Evolutionary conservation across 108 stramenopile species (phyloP), one percentile per base, ranked within the genome.

Genomic region (Epithemia pelagica): DNA sequence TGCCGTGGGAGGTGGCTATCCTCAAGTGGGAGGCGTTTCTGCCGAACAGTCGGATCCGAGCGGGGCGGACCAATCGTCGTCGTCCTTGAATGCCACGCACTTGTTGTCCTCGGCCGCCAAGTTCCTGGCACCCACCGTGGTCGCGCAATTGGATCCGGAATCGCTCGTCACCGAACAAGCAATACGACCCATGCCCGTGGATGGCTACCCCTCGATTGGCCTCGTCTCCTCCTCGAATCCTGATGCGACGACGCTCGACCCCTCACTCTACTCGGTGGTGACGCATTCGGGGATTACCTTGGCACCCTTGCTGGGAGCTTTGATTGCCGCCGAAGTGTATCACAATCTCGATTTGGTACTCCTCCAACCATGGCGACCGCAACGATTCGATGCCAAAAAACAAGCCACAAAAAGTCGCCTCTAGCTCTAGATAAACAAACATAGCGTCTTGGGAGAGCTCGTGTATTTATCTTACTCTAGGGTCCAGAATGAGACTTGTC

Each of bases 231-330:
- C n/a, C n/a, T n/a, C n/a, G n/a, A n/a, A n/a, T n/a, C n/a, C n/a
- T n/a, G n/a, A n/a, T n/a, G n/a, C n/a, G n/a, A n/a, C n/a, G n/a
- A n/a, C n/a, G n/a, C n/a, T n/a, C n/a, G 73, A 76, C 29, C n/a
- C 53, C 2, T 78, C 80, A 37, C 64, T 81, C 15, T 88, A 81
- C 67, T 57, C 62, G 10, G 72, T 67, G 15, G 87, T 85, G 3
- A 76, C 82, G 0, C 87, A 88, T 69, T 85, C 83, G 19, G 87
- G 81, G 0, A 72, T 88, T 15, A 88, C 87, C 28, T 67, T 88
- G 25, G 82, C 70, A 32, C 83, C 82, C 0, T 61, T 88, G 33
- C 55, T 88, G 24, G 77, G 79, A 28, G 71, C 72, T n/a, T 30
- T 85, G 33, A 78, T 75, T 22, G 82, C 83, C 0, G 62, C 55